phyloP scores from a whole-genome alignment of 441 rosid genomes.

The Erodium chrysanthum region DNA sequence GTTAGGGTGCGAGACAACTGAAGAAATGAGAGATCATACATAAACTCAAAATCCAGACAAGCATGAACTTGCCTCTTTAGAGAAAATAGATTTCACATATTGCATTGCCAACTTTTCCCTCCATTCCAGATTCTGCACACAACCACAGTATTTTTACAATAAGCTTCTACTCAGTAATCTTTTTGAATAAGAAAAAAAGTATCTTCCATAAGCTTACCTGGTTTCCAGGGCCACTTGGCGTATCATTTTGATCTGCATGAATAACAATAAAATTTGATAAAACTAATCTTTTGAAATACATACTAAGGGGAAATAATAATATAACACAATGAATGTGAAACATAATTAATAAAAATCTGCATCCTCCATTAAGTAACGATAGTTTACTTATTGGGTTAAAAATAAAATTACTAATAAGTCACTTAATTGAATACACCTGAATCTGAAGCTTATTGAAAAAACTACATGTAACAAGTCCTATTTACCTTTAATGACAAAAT shows the following conservation, averaged over 20 bases:
- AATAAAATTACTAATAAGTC: not conserved
- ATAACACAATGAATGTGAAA: not conserved
- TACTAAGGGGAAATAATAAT: not conserved
- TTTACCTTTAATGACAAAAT: not conserved
- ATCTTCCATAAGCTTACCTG: conserved; percentile 32
- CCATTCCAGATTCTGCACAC: conserved; percentile 69
- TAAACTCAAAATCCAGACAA: conserved; percentile 4
- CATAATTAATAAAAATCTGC: not conserved
- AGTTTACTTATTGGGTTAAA: not conserved
- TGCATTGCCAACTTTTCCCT: conserved; percentile 69
- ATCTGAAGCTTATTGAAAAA: not conserved
- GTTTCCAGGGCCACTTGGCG: conserved; percentile 26
- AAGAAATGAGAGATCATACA: not conserved
- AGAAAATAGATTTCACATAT: conserved; percentile 51
- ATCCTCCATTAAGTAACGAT: not conserved
- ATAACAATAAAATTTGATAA: conserved; percentile 12
- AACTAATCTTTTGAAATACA: not conserved
- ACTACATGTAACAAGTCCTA: not conserved
- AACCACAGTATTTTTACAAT: conserved; percentile 18
- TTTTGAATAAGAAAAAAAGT: not conserved
- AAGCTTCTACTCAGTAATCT: not conserved
- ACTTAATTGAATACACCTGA: not conserved
- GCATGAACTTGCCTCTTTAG: conserved; percentile 57
- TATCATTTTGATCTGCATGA: conserved; percentile 46
- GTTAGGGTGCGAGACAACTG: conserved; percentile 4